Percentiles rank a stretch among this genome's conserved stretches.
phyloP scores from a whole-genome alignment of 2,329 filamentous ascomycete genomes.

The Arthroderma sp. region DNA sequence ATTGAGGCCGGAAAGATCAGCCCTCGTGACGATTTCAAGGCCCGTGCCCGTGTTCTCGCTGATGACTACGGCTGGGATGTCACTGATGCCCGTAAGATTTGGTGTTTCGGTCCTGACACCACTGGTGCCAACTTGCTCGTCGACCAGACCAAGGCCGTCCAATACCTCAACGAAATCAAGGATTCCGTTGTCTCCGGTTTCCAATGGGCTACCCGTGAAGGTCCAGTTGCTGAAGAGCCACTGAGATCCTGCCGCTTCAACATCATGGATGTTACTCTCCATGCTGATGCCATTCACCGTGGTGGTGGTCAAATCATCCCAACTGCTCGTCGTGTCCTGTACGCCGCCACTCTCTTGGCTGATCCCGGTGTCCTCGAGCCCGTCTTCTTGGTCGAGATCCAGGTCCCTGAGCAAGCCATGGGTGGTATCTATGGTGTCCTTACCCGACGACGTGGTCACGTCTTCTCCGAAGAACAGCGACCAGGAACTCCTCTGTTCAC shows the following conservation, averaged over 20 bases:
- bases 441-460: constrained; percentile 94
- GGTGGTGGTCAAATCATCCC: constrained; percentile 98
- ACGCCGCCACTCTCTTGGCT: constrained; percentile 81
- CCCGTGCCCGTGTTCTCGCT: constrained; percentile 85
- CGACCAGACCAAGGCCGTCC: constrained; percentile 99
- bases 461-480: constrained; percentile 96
- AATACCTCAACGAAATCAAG: constrained; percentile 99
- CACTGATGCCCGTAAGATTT: constrained; percentile 99
- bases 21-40: constrained; percentile 98
- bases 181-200: constrained; percentile 98
- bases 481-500: constrained; percentile 98
- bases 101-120: constrained; percentile 98
- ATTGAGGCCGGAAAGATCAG: constrained; percentile 88
- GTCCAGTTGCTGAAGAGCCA: constrained; percentile 94
- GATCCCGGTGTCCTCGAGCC: constrained; percentile 88
- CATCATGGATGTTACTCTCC: constrained; percentile 97
- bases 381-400: constrained; percentile 98
- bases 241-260: constrained; percentile 97
- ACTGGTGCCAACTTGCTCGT: constrained; percentile 95
- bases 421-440: constrained; percentile 99
- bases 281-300: constrained; percentile 99
- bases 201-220: constrained; percentile 98
- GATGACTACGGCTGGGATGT: constrained; percentile 99
- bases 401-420: constrained; percentile 97
- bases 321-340: constrained; percentile 92